These are phyloP conservation scores for Pichia sp. DNA, from an alignment of 1,139 yeast genomes.

Conservation along the genomic window DNA sequence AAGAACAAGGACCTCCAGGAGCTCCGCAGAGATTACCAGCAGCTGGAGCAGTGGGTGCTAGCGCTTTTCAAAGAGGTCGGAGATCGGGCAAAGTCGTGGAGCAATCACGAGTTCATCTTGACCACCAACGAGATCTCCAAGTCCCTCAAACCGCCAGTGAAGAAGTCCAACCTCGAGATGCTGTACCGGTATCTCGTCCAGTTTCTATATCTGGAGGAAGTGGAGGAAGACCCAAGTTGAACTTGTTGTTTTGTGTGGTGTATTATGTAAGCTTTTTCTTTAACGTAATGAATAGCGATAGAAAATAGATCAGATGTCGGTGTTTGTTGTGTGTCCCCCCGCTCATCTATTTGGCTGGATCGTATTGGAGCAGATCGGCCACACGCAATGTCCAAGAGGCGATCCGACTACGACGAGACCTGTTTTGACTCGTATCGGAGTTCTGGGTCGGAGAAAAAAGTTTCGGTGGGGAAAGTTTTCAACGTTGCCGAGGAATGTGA, in stretches of 20 bases:
- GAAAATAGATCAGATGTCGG: neutral
- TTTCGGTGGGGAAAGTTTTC: neutral
- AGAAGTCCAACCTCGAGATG: constrained; percentile 9
- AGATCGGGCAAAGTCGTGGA: constrained; percentile 10
- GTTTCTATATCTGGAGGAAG: constrained; percentile 8
- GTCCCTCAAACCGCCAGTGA: constrained; percentile 8
- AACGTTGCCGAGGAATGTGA: neutral
- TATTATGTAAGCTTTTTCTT: constrained; percentile 3
- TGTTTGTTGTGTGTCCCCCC: neutral
- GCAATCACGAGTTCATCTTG: constrained; percentile 8
- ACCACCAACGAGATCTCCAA: constrained; percentile 5
- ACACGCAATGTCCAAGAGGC: constrained; percentile 13
- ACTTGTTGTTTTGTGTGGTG: neutral
- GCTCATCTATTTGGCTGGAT: neutral
- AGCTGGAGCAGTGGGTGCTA: constrained; percentile 13
- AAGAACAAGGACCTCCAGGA: constrained; percentile 6
- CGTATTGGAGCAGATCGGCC: neutral
- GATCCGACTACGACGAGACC: constrained; percentile 3
- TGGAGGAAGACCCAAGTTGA: neutral
- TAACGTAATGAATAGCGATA: neutral
- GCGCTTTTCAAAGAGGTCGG: constrained; percentile 14
- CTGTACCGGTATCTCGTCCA: constrained; percentile 13
- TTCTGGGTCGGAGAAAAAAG: neutral
- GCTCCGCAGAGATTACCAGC: constrained; percentile 4
- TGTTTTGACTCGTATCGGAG: neutral